phyloP scores from a whole-genome alignment of 2,329 filamentous ascomycete genomes.

The Fusarium globosum region DNA sequence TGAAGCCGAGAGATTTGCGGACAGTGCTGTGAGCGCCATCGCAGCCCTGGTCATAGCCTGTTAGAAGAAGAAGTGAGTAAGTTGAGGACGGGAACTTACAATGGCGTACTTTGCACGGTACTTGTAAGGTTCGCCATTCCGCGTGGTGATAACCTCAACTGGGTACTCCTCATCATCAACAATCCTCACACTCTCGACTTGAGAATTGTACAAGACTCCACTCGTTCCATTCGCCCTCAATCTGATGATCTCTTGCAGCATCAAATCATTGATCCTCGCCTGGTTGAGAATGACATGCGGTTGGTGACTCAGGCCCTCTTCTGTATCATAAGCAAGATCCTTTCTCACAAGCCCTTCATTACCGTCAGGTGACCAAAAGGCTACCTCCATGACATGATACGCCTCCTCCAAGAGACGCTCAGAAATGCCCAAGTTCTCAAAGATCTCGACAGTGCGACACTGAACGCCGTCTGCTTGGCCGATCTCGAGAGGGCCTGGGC shows the following conservation, averaged over 20 bases:
- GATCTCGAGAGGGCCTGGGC: constrained; percentile 2
- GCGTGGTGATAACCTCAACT: constrained; percentile 9
- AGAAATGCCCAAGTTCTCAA: constrained; percentile 76
- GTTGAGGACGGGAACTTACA: neutral
- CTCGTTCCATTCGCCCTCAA: neutral
- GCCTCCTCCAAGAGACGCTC: constrained; percentile 72
- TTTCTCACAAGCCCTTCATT: constrained; percentile 67
- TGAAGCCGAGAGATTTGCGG: constrained; percentile 39
- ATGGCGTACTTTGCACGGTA: constrained; percentile 37
- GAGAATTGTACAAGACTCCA: constrained; percentile 26
- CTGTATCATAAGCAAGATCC: constrained; percentile 71
- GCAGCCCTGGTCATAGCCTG: neutral
- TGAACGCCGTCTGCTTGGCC: constrained; percentile 64
- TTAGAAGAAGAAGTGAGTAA: too few relatives aligned
- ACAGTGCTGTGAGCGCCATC: constrained; percentile 45
- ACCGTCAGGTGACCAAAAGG: constrained; percentile 70
- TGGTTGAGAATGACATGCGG: constrained; percentile 73
- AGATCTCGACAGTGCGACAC: constrained; percentile 75
- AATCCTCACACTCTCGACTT: constrained; percentile 30
- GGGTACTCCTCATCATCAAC: constrained; percentile 11
- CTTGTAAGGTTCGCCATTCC: neutral
- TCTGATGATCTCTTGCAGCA: constrained; percentile 32
- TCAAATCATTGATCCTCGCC: constrained; percentile 35
- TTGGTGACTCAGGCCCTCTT: constrained; percentile 70
- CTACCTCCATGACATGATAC: constrained; percentile 73